Percentiles rank a stretch among this genome's conserved stretches.
phyloP scores from a whole-genome alignment of 1,139 yeast genomes.

The Nakaseomyces bracarensis region DNA sequence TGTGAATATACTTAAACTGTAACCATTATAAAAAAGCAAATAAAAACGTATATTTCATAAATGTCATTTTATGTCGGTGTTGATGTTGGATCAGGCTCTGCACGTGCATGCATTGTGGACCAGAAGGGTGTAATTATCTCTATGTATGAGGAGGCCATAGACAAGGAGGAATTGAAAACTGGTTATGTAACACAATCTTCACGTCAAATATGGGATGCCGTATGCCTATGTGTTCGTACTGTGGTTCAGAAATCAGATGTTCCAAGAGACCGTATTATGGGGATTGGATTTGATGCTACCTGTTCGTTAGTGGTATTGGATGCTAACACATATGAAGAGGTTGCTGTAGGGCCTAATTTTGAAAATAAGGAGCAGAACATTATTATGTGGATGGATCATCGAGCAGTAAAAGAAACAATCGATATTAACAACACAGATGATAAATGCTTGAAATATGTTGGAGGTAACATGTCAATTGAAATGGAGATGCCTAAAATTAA shows the following conservation, averaged over 20 bases:
- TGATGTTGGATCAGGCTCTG: conserved; percentile 97
- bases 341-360: conserved; percentile 91
- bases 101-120: conserved; percentile 87
- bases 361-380: conserved; percentile 65
- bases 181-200: conserved; percentile 76
- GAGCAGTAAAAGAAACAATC: conserved; percentile 82
- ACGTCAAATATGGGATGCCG: conserved; percentile 87
- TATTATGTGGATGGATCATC: conserved; percentile 96
- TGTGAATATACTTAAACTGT: too few species aligned
- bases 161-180: conserved; percentile 66
- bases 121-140: conserved; percentile 75
- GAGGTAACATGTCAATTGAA: conserved; percentile 96
- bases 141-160: conserved; percentile 68
- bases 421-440: conserved; percentile 74
- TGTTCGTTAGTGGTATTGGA: conserved; percentile 83
- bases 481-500: conserved; percentile 96
- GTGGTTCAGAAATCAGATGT: conserved; percentile 69
- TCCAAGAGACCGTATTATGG: conserved; percentile 57
- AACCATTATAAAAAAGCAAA: too few species aligned
- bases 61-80: conserved; percentile 70
- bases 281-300: conserved; percentile 95
- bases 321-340: conserved; percentile 58
- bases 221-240: conserved; percentile 71
- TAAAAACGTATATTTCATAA: conserved; percentile 11
- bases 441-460: conserved; percentile 78